Percentiles rank a stretch among this genome's conserved stretches.
Evolutionary conservation across 805 yeast species (phyloP).

Genomic region (Jamesozyma lodderae): DNA sequence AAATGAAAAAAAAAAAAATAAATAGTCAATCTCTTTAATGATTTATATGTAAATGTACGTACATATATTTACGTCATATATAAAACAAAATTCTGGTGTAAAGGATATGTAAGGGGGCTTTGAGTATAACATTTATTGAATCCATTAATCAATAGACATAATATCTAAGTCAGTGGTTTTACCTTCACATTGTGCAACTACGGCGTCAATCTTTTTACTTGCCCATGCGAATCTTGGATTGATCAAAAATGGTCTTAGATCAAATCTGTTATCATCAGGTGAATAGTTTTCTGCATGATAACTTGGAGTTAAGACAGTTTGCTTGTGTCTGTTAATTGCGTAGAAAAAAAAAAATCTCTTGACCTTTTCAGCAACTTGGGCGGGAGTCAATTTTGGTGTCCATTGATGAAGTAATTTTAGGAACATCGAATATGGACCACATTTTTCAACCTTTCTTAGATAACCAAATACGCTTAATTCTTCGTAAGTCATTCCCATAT

Average conservation of each 20-base stretch:
- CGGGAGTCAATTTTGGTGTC: constrained; percentile 77
- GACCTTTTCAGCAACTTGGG: constrained; percentile 83
- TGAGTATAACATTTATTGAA: no score
- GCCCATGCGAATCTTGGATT: constrained; percentile 88
- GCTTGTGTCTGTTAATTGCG: constrained; percentile 93
- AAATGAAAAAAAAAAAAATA: not conserved
- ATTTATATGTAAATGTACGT: not conserved
- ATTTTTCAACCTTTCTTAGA: constrained; percentile 81
- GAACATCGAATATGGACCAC: constrained; percentile 96
- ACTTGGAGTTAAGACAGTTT: constrained; percentile 94
- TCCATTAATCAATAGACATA: constrained; percentile 26
- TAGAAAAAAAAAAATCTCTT: constrained; percentile 87
- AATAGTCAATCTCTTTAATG: not conserved
- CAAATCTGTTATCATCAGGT: constrained; percentile 96
- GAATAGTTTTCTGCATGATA: constrained; percentile 98
- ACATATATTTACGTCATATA: not conserved
- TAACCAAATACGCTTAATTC: constrained; percentile 87
- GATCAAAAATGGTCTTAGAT: constrained; percentile 89
- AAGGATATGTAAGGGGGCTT: no score
- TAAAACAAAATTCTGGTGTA: not conserved
- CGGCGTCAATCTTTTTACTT: constrained; percentile 73
- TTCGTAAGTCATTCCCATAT: constrained; percentile 97
- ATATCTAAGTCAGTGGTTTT: constrained; percentile 19
- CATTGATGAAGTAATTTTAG: constrained; percentile 83
- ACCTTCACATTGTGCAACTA: constrained; percentile 52